Percentiles rank a stretch among this genome's conserved stretches.
Conservation (phyloP, 352 stramenopile species). For the Thalassiosira ordinaria region DNA sequence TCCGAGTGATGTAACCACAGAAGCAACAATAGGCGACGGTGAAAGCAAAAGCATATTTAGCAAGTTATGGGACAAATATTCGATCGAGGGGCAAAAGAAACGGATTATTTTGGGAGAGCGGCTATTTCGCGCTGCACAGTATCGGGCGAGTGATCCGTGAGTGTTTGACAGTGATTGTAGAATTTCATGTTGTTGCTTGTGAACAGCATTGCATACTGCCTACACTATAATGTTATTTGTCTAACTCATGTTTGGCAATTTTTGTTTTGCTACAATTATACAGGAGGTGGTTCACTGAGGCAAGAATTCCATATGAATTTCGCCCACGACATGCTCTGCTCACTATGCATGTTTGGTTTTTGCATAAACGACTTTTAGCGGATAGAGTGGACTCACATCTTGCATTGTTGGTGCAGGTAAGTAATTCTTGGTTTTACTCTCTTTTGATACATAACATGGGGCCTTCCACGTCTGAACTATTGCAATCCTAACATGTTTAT, state of each 20-base stretch:
- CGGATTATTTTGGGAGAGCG: slow-evolving; percentile 70
- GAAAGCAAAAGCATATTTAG: slow-evolving; percentile 46
- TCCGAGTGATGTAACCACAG: slow-evolving; percentile 8
- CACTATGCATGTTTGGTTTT: slow-evolving; percentile 95
- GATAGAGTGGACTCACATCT: slow-evolving; percentile 81
- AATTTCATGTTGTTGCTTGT: too few species aligned
- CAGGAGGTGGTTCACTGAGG: slow-evolving; percentile 74
- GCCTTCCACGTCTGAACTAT: too few species aligned
- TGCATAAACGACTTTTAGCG: slow-evolving; percentile 91
- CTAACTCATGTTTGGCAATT: too few species aligned
- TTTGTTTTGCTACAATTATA: too few species aligned
- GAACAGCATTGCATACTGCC: neutral
- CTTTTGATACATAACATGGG: too few species aligned
- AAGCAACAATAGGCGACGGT: slow-evolving; percentile 6
- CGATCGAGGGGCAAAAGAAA: slow-evolving; percentile 63
- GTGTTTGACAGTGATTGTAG: too few species aligned
- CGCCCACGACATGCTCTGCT: slow-evolving; percentile 92
- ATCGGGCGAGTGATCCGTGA: slow-evolving; percentile 72
- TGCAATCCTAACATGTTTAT: too few species aligned
- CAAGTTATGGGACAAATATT: slow-evolving; percentile 69
- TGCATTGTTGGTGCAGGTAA: slow-evolving; percentile 65
- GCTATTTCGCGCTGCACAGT: slow-evolving; percentile 70
- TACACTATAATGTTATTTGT: too few species aligned
- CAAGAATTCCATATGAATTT: slow-evolving; percentile 87
- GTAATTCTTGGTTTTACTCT: too few species aligned